A percentile compares a stretch with the other conserved stretches of the same genome.
These are phyloP conservation scores for Botryotinia calthae DNA, from an alignment of 2,329 filamentous ascomycete species.

Conservation along the genomic window DNA sequence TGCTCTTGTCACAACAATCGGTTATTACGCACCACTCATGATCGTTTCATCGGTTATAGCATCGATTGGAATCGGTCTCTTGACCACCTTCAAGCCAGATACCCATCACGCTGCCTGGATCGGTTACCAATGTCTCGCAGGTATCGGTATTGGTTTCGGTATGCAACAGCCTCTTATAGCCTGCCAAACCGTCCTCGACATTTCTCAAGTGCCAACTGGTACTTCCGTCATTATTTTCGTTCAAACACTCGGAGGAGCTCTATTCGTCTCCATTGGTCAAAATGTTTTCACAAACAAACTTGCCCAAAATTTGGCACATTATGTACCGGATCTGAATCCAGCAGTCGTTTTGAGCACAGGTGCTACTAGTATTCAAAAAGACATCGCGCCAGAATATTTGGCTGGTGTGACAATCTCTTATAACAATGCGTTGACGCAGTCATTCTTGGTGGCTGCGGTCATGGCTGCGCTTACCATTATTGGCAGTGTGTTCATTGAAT, in stretches of 20 bases:
- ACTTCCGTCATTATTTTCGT: slow-evolving; percentile 55
- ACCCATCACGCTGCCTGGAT: slow-evolving; percentile 52
- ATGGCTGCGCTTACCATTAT: slow-evolving; percentile 12
- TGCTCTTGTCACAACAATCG: background rate
- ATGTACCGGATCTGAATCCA: slow-evolving; percentile 45
- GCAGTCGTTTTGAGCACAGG: slow-evolving; percentile 47
- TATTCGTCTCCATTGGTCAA: slow-evolving; percentile 57
- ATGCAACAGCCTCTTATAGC: slow-evolving; percentile 59
- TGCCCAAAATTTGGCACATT: slow-evolving; percentile 39
- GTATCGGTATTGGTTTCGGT: slow-evolving; percentile 55
- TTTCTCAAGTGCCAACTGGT: slow-evolving; percentile 52
- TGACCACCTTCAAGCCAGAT: slow-evolving; percentile 51
- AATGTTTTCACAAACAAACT: slow-evolving; percentile 44
- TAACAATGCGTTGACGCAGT: slow-evolving; percentile 52
- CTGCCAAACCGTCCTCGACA: slow-evolving; percentile 54
- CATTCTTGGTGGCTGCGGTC: slow-evolving; percentile 50
- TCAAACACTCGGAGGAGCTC: slow-evolving; percentile 57
- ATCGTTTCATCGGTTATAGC: slow-evolving; percentile 48
- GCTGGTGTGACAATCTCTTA: slow-evolving; percentile 57
- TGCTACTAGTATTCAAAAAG: slow-evolving; percentile 57
- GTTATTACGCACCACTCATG: slow-evolving; percentile 53
- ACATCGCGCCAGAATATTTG: slow-evolving; percentile 51
- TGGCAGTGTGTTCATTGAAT: slow-evolving; percentile 15
- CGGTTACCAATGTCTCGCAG: slow-evolving; percentile 54
- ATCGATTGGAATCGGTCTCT: slow-evolving; percentile 46